A percentile compares a stretch with the other conserved stretches of the same genome.
Conservation (phyloP, 192 early-diverging fungal genomes). For the Backusella morwellensis region DNA sequence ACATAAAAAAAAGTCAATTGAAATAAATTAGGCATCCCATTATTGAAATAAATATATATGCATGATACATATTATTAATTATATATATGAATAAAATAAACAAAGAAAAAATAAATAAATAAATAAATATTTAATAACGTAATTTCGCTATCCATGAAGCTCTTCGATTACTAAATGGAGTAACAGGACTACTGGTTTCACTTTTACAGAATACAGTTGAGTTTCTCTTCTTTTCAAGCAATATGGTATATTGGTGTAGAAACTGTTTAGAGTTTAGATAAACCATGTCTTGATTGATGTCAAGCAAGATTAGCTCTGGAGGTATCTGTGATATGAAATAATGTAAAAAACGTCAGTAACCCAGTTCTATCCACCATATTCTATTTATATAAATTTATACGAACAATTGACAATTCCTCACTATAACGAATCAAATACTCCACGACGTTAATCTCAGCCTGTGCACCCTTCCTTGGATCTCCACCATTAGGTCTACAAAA, state of each 20-base stretch:
- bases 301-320: conserved; percentile 3
- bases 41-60: not conserved
- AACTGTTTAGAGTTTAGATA: not conserved
- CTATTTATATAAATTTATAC: not conserved
- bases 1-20: no score
- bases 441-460: conserved; percentile 22
- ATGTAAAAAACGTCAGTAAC: not conserved
- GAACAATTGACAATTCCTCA: conserved; percentile 13
- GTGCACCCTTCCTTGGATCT: not conserved
- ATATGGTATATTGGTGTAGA: not conserved
- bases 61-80: not conserved
- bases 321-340: not conserved
- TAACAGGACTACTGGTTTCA: not conserved
- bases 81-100: not conserved
- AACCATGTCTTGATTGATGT: conserved; percentile 5
- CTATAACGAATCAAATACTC: conserved; percentile 24
- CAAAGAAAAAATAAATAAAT: not conserved
- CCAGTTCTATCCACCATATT: not conserved
- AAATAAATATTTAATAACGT: not conserved
- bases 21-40: no score
- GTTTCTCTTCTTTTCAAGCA: not conserved
- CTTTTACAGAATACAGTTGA: not conserved
- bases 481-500: conserved; percentile 55
- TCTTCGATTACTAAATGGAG: not conserved
- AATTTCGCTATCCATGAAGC: not conserved